Evolutionary conservation across 257 asterid species (phyloP).

Genomic region (Nicotiana obtusifolia): DNA sequence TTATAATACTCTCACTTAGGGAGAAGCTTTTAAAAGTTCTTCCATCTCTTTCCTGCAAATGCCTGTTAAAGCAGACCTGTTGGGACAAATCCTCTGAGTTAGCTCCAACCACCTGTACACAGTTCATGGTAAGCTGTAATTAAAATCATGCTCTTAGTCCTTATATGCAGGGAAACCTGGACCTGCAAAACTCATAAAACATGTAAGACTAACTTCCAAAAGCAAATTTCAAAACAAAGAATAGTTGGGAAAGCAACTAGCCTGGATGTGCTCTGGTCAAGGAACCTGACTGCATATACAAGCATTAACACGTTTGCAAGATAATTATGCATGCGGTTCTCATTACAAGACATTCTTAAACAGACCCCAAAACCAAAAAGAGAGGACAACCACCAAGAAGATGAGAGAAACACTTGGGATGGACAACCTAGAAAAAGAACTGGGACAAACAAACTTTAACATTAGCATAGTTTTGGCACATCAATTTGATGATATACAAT

Average conservation of each 20-base stretch:
- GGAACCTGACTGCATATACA: conserved; percentile 55
- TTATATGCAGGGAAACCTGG: conserved; percentile 74
- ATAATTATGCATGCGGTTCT: neutral
- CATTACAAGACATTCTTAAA: neutral
- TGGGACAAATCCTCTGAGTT: conserved; percentile 9
- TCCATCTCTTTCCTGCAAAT: conserved; percentile 30
- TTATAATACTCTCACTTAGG: neutral
- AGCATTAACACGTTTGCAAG: neutral
- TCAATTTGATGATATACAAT: neutral
- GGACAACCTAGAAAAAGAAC: neutral
- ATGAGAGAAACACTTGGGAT: neutral
- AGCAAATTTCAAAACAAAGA: neutral
- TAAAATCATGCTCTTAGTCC: conserved; percentile 29
- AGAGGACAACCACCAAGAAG: neutral
- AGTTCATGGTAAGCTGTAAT: conserved; percentile 47
- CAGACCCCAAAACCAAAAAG: neutral
- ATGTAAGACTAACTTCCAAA: conserved; percentile 31
- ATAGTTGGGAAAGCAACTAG: conserved; percentile 34
- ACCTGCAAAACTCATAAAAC: conserved; percentile 78
- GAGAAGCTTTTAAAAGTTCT: neutral
- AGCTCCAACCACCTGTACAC: conserved; percentile 59
- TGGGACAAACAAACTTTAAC: neutral
- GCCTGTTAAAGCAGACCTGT: conserved; percentile 25
- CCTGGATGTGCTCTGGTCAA: conserved; percentile 32
- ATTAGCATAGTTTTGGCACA: neutral